Base-by-base conservation (phyloP, 257 asterid species). In the Gardenia jasminoides region DNA sequence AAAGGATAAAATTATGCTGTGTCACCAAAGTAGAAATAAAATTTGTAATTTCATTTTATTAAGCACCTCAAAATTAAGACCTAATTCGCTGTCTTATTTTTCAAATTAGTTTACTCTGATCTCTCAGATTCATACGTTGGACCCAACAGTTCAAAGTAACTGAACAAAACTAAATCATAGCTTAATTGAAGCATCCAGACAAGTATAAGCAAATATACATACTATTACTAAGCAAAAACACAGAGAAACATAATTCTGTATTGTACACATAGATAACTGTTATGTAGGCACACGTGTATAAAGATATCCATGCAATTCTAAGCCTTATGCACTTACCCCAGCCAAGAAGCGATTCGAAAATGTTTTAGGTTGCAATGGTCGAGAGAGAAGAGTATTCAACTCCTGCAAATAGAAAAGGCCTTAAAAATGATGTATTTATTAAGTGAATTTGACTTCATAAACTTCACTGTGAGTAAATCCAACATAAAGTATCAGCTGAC, bases 281-380 rank as follows among this genome's bases (percentile, higher is more conserved):
- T 24, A 56, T 59, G 43, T 41, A n/a, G 15, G 2, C 44, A 17
- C 71, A 62, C 10, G 15, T 26, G 28, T 43, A 30, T 13, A 26
- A 5, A 46, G 31, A 28, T 16, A 20, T 15, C 61, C 30, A 24
- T 33, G 6, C 4, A 33, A 19, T 11, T 72, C 52, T n/a, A 77
- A 74, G 67, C 22, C 47, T n/a, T 20, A 76, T 47, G 41, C 50
- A 83, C 92, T 90, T 82, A 93, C 97, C 90, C 99, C 98, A 62
- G 99, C 96, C 82, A 93, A 80, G 82, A 81, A 93, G 81, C 97
- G 96, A 83, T 83, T 94, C 50, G 98, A 89, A 83, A 93, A 91
- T 81, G 96, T 82, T 87, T 85, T 92, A 67, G 97, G 98, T 82
- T 92, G 96, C 84, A 93, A 82, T 81, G 98, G 97, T 71, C 85